A percentile compares a stretch with the other conserved stretches of the same genome.
These are phyloP conservation scores for Pestalotiopsis sp. DNA, from an alignment of 2,329 filamentous ascomycete genomes.

Conservation along the genomic window DNA sequence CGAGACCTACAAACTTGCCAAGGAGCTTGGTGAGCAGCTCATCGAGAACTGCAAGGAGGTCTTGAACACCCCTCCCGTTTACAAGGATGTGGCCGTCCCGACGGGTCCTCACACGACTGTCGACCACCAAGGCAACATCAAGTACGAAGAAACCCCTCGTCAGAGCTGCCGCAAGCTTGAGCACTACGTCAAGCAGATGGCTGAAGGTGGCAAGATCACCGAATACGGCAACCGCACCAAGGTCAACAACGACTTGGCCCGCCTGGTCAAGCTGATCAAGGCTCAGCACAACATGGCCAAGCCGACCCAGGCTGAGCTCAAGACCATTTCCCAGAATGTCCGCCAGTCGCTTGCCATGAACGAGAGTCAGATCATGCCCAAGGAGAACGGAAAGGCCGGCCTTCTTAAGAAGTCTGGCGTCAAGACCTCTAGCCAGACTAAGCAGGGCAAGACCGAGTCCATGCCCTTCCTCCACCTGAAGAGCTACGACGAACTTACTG, in stretches of 20 bases:
- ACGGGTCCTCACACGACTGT: constrained; percentile 93
- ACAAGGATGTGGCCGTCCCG: constrained; percentile 92
- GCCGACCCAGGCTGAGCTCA: constrained; percentile 94
- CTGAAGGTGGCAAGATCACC: constrained; percentile 95
- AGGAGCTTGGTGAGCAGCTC: constrained; percentile 87
- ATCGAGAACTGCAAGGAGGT: constrained; percentile 98
- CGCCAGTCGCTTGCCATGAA: constrained; percentile 96
- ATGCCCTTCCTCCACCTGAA: constrained; percentile 98
- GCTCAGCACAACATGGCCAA: constrained; percentile 98
- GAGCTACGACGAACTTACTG: constrained; percentile 85
- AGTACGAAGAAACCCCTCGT: constrained; percentile 84
- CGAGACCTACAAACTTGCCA: constrained; percentile 97
- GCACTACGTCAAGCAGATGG: constrained; percentile 98
- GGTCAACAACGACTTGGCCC: constrained; percentile 92
- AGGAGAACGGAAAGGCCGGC: constrained; percentile 70
- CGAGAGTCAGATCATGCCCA: constrained; percentile 92
- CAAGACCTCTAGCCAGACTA: constrained; percentile 53
- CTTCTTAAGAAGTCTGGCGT: constrained; percentile 48
- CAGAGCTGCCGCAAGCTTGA: constrained; percentile 93
- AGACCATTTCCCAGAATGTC: constrained; percentile 90
- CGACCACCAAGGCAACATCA: constrained; percentile 87
- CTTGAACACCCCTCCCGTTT: constrained; percentile 78
- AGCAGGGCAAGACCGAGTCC: constrained; percentile 92
- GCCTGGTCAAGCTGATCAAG: constrained; percentile 97
- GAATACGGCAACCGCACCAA: constrained; percentile 98